These are phyloP conservation scores for Podospora australis DNA, from an alignment of 495 filamentous ascomycete genomes.

Conservation along the genomic window DNA sequence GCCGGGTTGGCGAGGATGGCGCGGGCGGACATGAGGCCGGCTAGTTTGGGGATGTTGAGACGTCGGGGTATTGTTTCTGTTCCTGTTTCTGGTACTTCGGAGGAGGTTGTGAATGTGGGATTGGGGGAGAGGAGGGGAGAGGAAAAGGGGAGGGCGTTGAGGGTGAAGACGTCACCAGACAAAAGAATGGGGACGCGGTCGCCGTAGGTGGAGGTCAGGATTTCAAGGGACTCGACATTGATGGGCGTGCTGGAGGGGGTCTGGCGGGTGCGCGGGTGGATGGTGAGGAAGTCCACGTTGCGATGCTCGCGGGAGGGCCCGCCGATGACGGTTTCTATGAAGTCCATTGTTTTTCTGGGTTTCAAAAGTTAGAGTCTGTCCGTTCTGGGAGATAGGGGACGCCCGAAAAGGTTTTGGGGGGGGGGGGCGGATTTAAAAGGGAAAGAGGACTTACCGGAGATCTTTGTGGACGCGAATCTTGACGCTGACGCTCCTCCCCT, in stretches of 20 bases:
- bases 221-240: constrained; percentile 51
- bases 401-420: not conserved
- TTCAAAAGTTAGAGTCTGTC: not conserved
- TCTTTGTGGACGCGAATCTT: constrained; percentile 62
- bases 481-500: constrained; percentile 49
- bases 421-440: too few relatives aligned
- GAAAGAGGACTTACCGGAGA: constrained; percentile 30
- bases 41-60: constrained; percentile 29
- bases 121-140: constrained; percentile 26
- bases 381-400: not conserved
- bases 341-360: constrained; percentile 40
- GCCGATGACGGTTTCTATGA: constrained; percentile 42
- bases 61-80: constrained; percentile 6
- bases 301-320: constrained; percentile 37
- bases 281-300: constrained; percentile 54
- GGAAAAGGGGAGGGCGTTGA: constrained; percentile 38
- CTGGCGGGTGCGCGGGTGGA: constrained; percentile 53
- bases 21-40: constrained; percentile 59
- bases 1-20: constrained; percentile 57
- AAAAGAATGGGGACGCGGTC: constrained; percentile 48
- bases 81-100: constrained; percentile 10
- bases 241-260: constrained; percentile 52
- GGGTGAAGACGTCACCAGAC: constrained; percentile 57
- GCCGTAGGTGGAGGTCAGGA: constrained; percentile 43
- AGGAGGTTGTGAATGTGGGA: constrained; percentile 20